Conservation (phyloP, 2,329 filamentous ascomycete species). For the Colletotrichum horii region DNA sequence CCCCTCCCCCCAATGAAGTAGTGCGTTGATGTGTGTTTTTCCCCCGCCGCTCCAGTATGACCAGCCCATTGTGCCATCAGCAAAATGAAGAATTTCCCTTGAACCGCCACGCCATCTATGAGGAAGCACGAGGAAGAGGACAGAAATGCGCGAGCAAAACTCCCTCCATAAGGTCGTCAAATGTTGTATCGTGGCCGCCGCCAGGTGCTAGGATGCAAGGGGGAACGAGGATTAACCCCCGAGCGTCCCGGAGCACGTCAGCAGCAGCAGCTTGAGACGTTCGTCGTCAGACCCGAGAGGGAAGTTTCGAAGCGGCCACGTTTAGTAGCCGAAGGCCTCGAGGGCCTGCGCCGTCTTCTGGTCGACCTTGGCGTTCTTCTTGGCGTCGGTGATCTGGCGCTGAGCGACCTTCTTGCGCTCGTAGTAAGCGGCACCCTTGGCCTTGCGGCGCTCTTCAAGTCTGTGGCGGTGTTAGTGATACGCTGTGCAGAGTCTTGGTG, state of each 20-base stretch:
- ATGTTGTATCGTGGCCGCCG: background rate
- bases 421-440: constrained; percentile 99
- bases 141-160: constrained; percentile 29
- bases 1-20: constrained; percentile 1
- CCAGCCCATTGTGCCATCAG: constrained; percentile 48
- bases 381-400: constrained; percentile 88
- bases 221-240: constrained; percentile 21
- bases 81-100: constrained; percentile 54
- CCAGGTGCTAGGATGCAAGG: constrained; percentile 7
- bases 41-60: constrained; percentile 6
- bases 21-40: constrained; percentile 12
- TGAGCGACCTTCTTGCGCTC: constrained; percentile 98
- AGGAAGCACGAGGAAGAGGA: constrained; percentile 54
- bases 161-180: constrained; percentile 8
- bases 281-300: background rate
- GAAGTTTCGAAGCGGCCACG: constrained; percentile 18
- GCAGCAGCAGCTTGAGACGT: background rate
- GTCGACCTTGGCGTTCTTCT: constrained; percentile 90
- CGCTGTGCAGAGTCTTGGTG: background rate
- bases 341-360: constrained; percentile 88
- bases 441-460: constrained; percentile 99
- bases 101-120: constrained; percentile 61
- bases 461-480: constrained; percentile 50
- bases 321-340: constrained; percentile 89
- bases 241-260: background rate